phyloP scores from a whole-genome alignment of 176 grass and related monocot species.

The Chloris gayana region DNA sequence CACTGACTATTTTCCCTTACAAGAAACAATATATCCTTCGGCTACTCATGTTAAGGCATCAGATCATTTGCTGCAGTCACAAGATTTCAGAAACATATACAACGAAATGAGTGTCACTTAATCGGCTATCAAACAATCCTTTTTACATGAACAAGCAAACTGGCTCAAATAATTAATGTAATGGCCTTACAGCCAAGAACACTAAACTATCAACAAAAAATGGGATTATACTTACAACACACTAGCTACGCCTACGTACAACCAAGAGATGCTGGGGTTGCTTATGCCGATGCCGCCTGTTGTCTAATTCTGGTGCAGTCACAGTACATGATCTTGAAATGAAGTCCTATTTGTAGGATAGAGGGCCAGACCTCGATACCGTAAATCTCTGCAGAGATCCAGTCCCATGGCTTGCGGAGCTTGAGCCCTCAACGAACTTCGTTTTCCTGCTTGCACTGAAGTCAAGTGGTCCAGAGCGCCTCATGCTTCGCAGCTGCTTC shows the following conservation, averaged over 20 bases:
- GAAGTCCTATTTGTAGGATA: constrained; percentile 71
- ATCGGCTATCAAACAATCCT: not conserved
- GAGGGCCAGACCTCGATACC: constrained; percentile 85
- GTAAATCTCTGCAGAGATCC: constrained; percentile 70
- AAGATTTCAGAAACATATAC: not conserved
- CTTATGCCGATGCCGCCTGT: not conserved
- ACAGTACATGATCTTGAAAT: not conserved
- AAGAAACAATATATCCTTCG: too few species aligned
- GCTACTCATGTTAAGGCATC: too few species aligned
- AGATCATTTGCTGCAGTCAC: not conserved
- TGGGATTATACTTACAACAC: constrained; percentile 38
- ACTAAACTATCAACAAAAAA: constrained; percentile 9
- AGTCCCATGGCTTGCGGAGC: constrained; percentile 65
- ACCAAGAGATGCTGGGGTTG: not conserved
- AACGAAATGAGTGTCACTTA: not conserved
- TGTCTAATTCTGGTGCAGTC: not conserved
- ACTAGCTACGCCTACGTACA: constrained; percentile 39
- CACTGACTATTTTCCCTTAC: too few species aligned
- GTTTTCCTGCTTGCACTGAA: constrained; percentile 70
- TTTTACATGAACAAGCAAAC: constrained; percentile 27
- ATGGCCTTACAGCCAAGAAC: not conserved
- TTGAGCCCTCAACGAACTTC: constrained; percentile 82
- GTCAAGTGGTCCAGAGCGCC: constrained; percentile 80
- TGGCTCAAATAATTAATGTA: constrained; percentile 18
- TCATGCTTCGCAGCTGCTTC: constrained; percentile 67